Evolutionary conservation across 2,329 filamentous ascomycete genomes (phyloP).

Genomic region (Fusarium bulbicola): DNA sequence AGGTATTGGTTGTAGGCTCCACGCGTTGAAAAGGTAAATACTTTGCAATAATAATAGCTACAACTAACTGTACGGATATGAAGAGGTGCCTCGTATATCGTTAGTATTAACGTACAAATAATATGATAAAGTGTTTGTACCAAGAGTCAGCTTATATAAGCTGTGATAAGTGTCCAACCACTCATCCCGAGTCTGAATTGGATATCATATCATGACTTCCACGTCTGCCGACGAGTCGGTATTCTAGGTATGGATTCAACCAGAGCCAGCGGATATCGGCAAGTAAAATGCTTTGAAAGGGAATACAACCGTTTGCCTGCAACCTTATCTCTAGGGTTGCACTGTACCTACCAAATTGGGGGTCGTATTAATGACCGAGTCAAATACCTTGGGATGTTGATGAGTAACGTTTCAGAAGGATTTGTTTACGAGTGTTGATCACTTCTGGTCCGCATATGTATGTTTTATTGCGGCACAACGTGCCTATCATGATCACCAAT

Average conservation of each 20-base stretch:
- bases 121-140: background rate
- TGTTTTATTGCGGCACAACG: background rate
- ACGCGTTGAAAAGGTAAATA: background rate
- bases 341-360: constrained; percentile 9
- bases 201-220: background rate
- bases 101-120: background rate
- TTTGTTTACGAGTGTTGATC: constrained; percentile 8
- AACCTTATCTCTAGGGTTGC: constrained; percentile 9
- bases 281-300: constrained; percentile 5
- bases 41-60: background rate
- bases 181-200: background rate
- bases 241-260: background rate
- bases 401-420: constrained; percentile 14
- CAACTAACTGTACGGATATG: background rate
- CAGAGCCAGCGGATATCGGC: constrained; percentile 12
- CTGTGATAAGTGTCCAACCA: background rate
- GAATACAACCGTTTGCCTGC: background rate
- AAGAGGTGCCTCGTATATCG: background rate
- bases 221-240: background rate
- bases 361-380: background rate
- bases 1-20: constrained; percentile 6
- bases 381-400: background rate
- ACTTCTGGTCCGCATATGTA: background rate
- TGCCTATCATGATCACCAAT: background rate
- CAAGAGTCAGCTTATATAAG: background rate